These are phyloP conservation scores for Carnegiea gigantea DNA, from an alignment of 179 eudicot species.

Conservation along the genomic window DNA sequence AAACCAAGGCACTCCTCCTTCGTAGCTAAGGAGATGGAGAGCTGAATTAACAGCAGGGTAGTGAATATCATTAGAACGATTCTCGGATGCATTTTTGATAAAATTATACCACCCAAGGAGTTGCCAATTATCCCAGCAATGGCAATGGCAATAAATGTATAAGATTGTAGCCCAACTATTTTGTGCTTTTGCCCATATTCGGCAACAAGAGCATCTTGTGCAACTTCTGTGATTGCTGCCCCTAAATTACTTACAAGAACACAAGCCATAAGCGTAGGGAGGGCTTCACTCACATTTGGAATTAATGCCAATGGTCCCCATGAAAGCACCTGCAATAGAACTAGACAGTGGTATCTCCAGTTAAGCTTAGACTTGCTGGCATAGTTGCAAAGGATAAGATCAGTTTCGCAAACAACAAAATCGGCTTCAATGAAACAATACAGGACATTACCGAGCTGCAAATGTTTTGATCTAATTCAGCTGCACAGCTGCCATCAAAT, in stretches of 20 bases:
- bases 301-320: slow-evolving; percentile 79
- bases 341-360: slow-evolving; percentile 34
- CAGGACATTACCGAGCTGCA: neutral
- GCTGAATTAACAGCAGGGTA: slow-evolving; percentile 50
- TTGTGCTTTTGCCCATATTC: slow-evolving; percentile 77
- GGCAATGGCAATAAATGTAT: slow-evolving; percentile 87
- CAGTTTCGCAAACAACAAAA: neutral
- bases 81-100: slow-evolving; percentile 56
- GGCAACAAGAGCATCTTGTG: slow-evolving; percentile 85
- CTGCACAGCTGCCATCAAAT: no score
- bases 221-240: slow-evolving; percentile 83
- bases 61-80: slow-evolving; percentile 53
- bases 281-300: slow-evolving; percentile 60
- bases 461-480: no score
- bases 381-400: neutral
- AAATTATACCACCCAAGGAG: slow-evolving; percentile 63
- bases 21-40: slow-evolving; percentile 42
- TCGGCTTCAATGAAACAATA: neutral
- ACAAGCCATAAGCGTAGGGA: slow-evolving; percentile 65
- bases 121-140: slow-evolving; percentile 86
- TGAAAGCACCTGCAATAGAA: slow-evolving; percentile 75
- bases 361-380: neutral
- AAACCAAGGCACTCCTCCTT: slow-evolving; percentile 64
- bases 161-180: slow-evolving; percentile 72
- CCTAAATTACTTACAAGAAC: slow-evolving; percentile 83